Base-by-base conservation (phyloP, 805 yeast species). In the Nakazawaea ernobii region DNA sequence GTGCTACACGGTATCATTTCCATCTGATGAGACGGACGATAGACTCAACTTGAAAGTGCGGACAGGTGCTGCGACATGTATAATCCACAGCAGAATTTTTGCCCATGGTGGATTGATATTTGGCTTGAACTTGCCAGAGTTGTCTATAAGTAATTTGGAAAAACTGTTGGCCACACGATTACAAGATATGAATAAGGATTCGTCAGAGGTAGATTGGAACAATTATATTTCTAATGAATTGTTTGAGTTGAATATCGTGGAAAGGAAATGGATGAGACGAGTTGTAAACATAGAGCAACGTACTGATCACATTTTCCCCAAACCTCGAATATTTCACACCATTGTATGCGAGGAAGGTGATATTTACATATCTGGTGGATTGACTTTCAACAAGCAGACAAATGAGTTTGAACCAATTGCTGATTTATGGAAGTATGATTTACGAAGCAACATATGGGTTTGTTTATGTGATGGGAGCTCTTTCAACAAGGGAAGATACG, bases 341-440 rank as follows among this genome's bases (percentile, higher is more conserved):
- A 62, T 84, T 48, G 64, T 75, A 14, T 74, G 73, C 39, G 62
- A 70, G 46, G 75, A 73, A 32, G 72, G 77, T 40, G 69, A 73
- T 39, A 49, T 84, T 2, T 85, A 75, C 58, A 55, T 84, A 2
- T 79, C 74, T 57, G 94, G 95, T 28, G 95, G 95, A 0, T 59
- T 86, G 28, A 61, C 67, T 0, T 64, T 77, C 8, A 66, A 69
- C 39, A 61, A 62, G 32, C 59, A 60, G 37, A 60, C 57, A 6
- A 61, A 67, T 42, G 69, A 68, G 42, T 52, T 74, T 13, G 58
- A 61, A 10, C 78, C 86, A 0, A 59, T 74, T 6, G 82, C 82
- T 55, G 94, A 86, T 54, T 61, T 84, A 26, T 86, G 94, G 92
- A 74, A 74, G 54, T 79, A 82, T 53, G 75, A 82, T 58, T 60